These are phyloP conservation scores for Tarenaya hassleriana DNA, from an alignment of 345 rosid species.

Conservation along the genomic window DNA sequence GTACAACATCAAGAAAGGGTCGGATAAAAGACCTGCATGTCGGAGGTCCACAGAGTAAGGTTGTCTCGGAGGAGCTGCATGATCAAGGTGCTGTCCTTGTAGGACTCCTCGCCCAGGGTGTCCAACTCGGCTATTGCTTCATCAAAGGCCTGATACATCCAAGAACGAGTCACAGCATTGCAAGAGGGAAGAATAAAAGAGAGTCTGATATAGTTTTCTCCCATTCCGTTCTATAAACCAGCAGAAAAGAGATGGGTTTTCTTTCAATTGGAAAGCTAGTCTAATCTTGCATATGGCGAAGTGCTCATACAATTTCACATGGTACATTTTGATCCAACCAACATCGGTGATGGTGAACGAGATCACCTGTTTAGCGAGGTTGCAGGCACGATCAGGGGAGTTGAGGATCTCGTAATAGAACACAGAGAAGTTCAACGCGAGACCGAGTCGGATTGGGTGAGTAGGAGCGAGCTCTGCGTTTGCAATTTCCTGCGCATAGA, in stretches of 20 bases:
- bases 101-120: constrained; percentile 94
- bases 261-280: no score
- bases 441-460: constrained; percentile 86
- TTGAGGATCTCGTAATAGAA: constrained; percentile 89
- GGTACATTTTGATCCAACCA: not conserved
- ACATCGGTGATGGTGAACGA: not conserved
- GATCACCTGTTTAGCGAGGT: constrained; percentile 80
- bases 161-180: no score
- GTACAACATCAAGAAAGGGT: not conserved
- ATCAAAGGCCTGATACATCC: constrained; percentile 65
- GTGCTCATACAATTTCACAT: no score
- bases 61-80: constrained; percentile 99
- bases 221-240: no score
- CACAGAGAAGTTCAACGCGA: constrained; percentile 91
- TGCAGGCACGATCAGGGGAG: constrained; percentile 94
- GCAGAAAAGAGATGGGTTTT: no score
- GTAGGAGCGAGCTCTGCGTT: constrained; percentile 83
- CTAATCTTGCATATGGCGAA: not conserved
- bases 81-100: constrained; percentile 96
- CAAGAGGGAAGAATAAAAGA: no score
- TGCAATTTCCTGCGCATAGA: constrained; percentile 63
- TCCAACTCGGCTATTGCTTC: constrained; percentile 97
- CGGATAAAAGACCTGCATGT: constrained; percentile 65
- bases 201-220: no score
- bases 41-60: constrained; percentile 97